phyloP scores from a whole-genome alignment of 768 basidiomycete genomes.

The Trametes meyenii region DNA sequence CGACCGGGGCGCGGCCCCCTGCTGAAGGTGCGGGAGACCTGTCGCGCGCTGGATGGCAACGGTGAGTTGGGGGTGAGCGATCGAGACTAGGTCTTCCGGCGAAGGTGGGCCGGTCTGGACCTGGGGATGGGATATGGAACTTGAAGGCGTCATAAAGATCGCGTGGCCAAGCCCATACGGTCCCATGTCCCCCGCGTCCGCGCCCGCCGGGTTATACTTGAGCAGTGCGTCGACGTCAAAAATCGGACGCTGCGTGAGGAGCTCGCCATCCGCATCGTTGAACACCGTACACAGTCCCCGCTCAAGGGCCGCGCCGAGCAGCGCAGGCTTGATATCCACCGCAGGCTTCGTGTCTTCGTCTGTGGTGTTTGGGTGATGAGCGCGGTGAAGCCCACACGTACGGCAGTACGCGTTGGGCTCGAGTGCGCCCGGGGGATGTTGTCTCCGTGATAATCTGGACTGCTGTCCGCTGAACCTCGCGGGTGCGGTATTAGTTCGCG shows the following conservation, averaged over 20 bases:
- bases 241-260: slow-evolving; percentile 4
- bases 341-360: slow-evolving; percentile 11
- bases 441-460: slow-evolving; percentile 15
- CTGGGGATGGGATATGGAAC: background rate
- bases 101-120: slow-evolving; percentile 1
- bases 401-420: slow-evolving; percentile 26
- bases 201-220: background rate
- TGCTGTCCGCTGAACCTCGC: slow-evolving; percentile 17
- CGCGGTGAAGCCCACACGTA: slow-evolving; percentile 28
- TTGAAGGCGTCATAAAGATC: slow-evolving; percentile 15
- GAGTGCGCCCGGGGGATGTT: slow-evolving; percentile 4
- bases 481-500: slow-evolving; percentile 28
- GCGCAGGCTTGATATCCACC: slow-evolving; percentile 16
- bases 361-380: slow-evolving; percentile 20
- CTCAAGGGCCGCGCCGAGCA: slow-evolving; percentile 11
- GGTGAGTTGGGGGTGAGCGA: slow-evolving; percentile 33
- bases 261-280: slow-evolving; percentile 4
- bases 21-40: slow-evolving; percentile 3
- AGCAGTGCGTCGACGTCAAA: slow-evolving; percentile 21
- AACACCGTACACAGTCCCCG: slow-evolving; percentile 18
- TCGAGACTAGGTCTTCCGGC: slow-evolving; percentile 29
- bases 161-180: slow-evolving; percentile 18
- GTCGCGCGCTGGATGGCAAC: slow-evolving; percentile 27
- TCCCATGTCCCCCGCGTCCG: background rate
- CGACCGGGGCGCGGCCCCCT: background rate